These are phyloP conservation scores for Corylus americana DNA, from an alignment of 306 rosid species.

Conservation along the genomic window DNA sequence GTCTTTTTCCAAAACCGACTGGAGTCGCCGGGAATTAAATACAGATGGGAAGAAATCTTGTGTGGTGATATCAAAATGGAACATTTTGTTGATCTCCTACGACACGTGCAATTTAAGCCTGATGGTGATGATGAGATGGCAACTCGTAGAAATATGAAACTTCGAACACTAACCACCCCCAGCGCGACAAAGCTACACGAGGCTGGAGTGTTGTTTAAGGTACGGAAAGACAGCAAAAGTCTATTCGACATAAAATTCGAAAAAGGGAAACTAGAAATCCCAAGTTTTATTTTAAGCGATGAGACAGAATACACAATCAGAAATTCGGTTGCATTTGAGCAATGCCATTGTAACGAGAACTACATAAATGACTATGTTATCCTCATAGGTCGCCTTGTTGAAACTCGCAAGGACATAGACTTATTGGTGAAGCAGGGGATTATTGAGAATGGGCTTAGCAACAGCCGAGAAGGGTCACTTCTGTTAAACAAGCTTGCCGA, in stretches of 20 bases:
- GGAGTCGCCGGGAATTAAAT: background rate
- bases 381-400: constrained; percentile 20
- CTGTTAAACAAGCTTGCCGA: background rate
- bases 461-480: constrained; percentile 14
- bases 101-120: background rate
- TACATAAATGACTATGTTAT: constrained; percentile 21
- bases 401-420: constrained; percentile 16
- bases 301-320: constrained; percentile 7
- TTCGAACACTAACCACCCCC: constrained; percentile 1
- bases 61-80: background rate
- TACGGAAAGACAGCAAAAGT: background rate
- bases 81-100: constrained; percentile 32
- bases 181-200: constrained; percentile 18
- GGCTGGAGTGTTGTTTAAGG: constrained; percentile 38
- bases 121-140: too few species aligned
- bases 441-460: constrained; percentile 12
- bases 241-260: constrained; percentile 23
- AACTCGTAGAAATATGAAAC: background rate
- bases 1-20: constrained; percentile 7
- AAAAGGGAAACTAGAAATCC: constrained; percentile 34
- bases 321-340: constrained; percentile 43
- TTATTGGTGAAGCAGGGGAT: constrained; percentile 21
- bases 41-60: background rate
- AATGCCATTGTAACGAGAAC: constrained; percentile 5
- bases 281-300: constrained; percentile 7